Evolutionary conservation across 306 rosid species (phyloP).

Genomic region (Lathyrus oleraceus): DNA sequence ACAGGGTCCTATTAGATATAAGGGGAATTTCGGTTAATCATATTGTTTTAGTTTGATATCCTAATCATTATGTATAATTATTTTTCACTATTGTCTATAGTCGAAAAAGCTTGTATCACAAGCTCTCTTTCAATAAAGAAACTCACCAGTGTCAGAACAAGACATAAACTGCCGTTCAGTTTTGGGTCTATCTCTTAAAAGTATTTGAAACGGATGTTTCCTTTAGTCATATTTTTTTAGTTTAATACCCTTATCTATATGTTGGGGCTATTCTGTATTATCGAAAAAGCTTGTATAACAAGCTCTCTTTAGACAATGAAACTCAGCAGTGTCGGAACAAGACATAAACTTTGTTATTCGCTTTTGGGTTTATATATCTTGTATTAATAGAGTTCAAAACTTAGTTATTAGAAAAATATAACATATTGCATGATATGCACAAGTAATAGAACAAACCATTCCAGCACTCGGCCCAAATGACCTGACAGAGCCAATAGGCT

Average conservation of each 20-base stretch:
- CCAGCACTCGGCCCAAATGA: slow-evolving; percentile 69
- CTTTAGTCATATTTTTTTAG: not conserved
- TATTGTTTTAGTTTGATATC: not conserved
- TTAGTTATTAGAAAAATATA: slow-evolving; percentile 7
- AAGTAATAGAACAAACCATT: slow-evolving; percentile 67
- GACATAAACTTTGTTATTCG: not conserved
- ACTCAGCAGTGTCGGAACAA: not conserved
- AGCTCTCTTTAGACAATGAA: slow-evolving; percentile 8
- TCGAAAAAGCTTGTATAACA: not conserved
- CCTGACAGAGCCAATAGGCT: slow-evolving; percentile 67
- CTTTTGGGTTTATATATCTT: slow-evolving; percentile 21
- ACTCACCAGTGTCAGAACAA: slow-evolving; percentile 18
- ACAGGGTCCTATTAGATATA: not conserved
- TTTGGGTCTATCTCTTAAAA: slow-evolving; percentile 18
- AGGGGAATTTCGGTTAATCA: not conserved
- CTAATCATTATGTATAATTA: not conserved
- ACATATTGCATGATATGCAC: slow-evolving; percentile 32
- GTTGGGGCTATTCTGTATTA: not conserved
- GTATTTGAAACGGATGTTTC: slow-evolving; percentile 1
- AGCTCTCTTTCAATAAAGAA: slow-evolving; percentile 10
- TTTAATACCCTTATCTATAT: not conserved
- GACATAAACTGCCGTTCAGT: not conserved
- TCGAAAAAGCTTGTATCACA: not conserved
- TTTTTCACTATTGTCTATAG: not conserved
- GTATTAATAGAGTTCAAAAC: slow-evolving; percentile 15